These are phyloP conservation scores for Naumovozyma baii DNA, from an alignment of 805 yeast genomes.

Conservation along the genomic window DNA sequence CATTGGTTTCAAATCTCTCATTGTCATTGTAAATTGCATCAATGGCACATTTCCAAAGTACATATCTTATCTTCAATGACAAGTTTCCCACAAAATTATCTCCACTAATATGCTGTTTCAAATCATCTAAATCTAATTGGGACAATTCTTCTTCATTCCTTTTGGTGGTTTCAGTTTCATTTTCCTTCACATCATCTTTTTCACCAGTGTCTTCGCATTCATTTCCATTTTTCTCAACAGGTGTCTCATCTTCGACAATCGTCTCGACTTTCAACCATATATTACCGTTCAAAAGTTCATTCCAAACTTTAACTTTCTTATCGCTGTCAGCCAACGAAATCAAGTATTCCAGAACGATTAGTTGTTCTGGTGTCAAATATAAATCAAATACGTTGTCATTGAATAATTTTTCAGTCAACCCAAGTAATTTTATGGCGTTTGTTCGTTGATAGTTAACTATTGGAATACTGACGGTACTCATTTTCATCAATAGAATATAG, in stretches of 20 bases:
- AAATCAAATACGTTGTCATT: slow-evolving; percentile 36
- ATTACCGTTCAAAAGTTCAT: slow-evolving; percentile 34
- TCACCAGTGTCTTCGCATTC: neutral
- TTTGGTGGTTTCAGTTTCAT: slow-evolving; percentile 8
- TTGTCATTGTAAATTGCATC: slow-evolving; percentile 28
- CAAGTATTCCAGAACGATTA: slow-evolving; percentile 39
- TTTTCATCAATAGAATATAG: too few species aligned
- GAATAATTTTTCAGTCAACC: slow-evolving; percentile 31
- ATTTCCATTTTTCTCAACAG: neutral
- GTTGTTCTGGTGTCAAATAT: slow-evolving; percentile 47
- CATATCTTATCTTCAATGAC: slow-evolving; percentile 55
- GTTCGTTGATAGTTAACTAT: slow-evolving; percentile 25
- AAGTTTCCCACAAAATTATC: slow-evolving; percentile 41
- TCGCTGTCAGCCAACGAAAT: slow-evolving; percentile 29
- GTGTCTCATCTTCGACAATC: slow-evolving; percentile 1
- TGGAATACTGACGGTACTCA: slow-evolving; percentile 6
- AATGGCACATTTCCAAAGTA: slow-evolving; percentile 57
- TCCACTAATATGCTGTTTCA: slow-evolving; percentile 37
- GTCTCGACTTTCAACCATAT: slow-evolving; percentile 19
- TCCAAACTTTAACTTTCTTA: slow-evolving; percentile 33
- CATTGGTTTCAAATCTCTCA: slow-evolving; percentile 24
- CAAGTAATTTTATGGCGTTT: slow-evolving; percentile 24
- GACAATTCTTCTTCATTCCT: slow-evolving; percentile 25
- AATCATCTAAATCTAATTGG: slow-evolving; percentile 33
- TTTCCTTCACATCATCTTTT: neutral